Base-by-base conservation (phyloP, 371 early-diverging fungal species). In the Cokeromyces recurvatus region DNA sequence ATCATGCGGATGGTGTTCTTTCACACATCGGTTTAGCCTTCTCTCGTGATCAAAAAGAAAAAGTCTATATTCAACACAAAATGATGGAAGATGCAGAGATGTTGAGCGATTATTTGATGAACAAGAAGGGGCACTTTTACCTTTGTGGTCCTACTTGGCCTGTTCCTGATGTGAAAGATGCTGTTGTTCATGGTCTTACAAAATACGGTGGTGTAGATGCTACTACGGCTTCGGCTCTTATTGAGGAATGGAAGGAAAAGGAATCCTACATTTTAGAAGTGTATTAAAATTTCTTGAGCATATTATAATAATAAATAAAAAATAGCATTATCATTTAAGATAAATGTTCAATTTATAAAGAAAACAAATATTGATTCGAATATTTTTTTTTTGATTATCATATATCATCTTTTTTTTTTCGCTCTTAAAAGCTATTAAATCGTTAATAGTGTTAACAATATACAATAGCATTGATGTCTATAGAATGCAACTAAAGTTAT, bases 91-190 rank as follows among this genome's bases (percentile, higher is more conserved):
- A 95, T 55, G 71, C 81, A 7, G 74, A 77, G 42, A 57, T 87
- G 68, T 67, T 95, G 48, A 77, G 76, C 46, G 77, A 87, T 35
- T 85, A 81, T 43, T 59, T 91, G 62, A 68, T 95, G 53, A 72
- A 85, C 38, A 48, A 79, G 50, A 78, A 84, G 25, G 96, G 92
- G 20, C 82, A 86, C 57, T 93, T 95, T 65, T 95, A 95, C 70
- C 79, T 95, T 17, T 93, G 94, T 68, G 94, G 95, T 54, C 94
- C 93, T 34, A 92, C 93, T 14, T 92, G 95, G 93, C 93, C 93
- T 17, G 90, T 90, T 8, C 87, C 88, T 22, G 95, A 95, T 78
- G 92, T 95, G 45, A 87, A 85, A 76, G 91, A 91, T 59, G 94
- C 96, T 44, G 82, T 94, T 51, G 82, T 91, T 27, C 62, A 70